Base-by-base conservation (phyloP, 805 yeast species). In the Yarrowia porcina region DNA sequence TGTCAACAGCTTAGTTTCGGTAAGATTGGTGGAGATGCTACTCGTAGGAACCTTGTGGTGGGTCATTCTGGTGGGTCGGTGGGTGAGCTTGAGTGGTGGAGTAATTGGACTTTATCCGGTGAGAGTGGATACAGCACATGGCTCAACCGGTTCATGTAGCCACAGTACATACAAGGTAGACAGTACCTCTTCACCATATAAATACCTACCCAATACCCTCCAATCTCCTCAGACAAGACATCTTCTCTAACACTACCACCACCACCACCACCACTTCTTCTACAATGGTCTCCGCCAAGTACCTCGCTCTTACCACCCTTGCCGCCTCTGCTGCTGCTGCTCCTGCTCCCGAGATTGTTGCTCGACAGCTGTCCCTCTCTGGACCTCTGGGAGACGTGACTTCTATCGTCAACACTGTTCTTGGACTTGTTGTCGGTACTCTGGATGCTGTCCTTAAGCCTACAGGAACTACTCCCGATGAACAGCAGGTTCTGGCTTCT, bases 231-330 rank as follows among this genome's bases (percentile, higher is more conserved):
- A 45, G 52, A 18, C 36, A 45, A 13, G 17, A 12, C 33, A 11
- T 18, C 52, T 20, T 27, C 52, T 45, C 52, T 28, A 7, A 11
- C 18, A 30, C 15, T 38, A 20, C 33, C 21, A 28, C 52, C 11
- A 45, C 36, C 56, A 2, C 56, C 13, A 30, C 11, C 13, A 36
- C 7, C 20, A 5, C 20, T 20, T 18, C 38, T 17, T 8, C 30
- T 21, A 36, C 45, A 35, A 52, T 52, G 60, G 60, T 52, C 8
- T 52, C 60, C 33, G 45, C 45, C 44, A 52, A 49, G 56, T 49
- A 52, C 42, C 23, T 52, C 42, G 23, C 45, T 23, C 35, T 35
- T 12, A 18, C 60, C 38, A 15, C 45, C 17, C 25, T 38, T n/a
- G 60, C 60, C 23, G 60, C 35, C 35, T 13, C 45, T 17, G 45